Base-by-base conservation (phyloP, 176 grass and related monocot genomes). In the Rhipidocladum racemiflorum region DNA sequence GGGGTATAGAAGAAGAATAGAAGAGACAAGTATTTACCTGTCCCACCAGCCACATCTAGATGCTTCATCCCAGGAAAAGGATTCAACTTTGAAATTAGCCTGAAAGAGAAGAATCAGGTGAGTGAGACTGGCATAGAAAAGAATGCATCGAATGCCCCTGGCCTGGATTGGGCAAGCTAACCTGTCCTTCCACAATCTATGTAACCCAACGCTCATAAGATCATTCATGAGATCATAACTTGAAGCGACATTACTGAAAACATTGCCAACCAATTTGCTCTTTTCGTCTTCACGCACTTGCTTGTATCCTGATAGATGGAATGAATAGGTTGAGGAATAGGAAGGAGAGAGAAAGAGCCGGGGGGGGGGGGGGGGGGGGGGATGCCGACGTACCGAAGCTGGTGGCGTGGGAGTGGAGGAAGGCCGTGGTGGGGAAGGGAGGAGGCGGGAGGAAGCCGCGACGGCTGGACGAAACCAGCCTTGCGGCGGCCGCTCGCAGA, bases 141-240 rank as follows among this genome's bases (percentile, higher is more conserved):
- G 2, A 46, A 75, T 0, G 50, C 4, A 56, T 4, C 35, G 8
- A 56, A 10, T 56, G 45, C 32, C 51, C 0, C 13, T 45, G 21
- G 66, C 40, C 36, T 2, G 38, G 38, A 78, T 71, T 6, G 20
- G 38, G 16, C 25, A 48, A 27, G 55, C 43, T 48, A 55, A 97
- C 94, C 86, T 91, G 71, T 97, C 95, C 75, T 97, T 97, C 95
- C 95, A 97, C 77, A 93, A 51, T 60, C 95, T 87, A 72, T 97
- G 95, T 71, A 97, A 73, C 18, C 90, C 95, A 38, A 68, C 84
- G 70, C 95, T 94, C 95, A 92, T 97, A 43, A 97, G 78, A 87
- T 92, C 92, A 77, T 97, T 97, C 95, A 97, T 97, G 66, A 97
- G 70, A 81, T 94, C 95, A 63, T 97, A 94, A 54, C 79, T 97